Conservation (phyloP, 106 monocot genomes). For the Dioscorea alata region DNA sequence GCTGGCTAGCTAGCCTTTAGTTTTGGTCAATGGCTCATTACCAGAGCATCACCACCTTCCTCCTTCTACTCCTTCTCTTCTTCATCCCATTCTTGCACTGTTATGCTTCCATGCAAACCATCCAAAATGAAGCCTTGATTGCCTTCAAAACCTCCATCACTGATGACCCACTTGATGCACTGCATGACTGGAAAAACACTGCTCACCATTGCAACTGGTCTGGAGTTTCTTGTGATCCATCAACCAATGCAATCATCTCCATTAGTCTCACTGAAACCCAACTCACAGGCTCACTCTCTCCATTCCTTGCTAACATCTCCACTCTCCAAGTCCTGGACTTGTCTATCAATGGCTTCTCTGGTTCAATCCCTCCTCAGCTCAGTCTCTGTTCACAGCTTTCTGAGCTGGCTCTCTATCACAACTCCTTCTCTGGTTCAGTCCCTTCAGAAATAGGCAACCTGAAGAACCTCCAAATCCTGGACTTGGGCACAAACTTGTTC, state of each 20-base stretch:
- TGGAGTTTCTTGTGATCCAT: slow-evolving; percentile 56
- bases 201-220: slow-evolving; percentile 64
- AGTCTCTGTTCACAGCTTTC: slow-evolving; percentile 37
- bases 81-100: background rate
- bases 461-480: slow-evolving; percentile 39
- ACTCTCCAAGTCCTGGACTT: slow-evolving; percentile 58
- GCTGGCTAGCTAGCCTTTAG: background rate
- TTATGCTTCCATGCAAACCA: background rate
- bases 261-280: slow-evolving; percentile 23
- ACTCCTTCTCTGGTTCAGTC: slow-evolving; percentile 47
- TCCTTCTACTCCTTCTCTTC: background rate
- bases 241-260: slow-evolving; percentile 29
- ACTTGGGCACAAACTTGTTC: slow-evolving; percentile 45
- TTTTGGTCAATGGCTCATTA: background rate
- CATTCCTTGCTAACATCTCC: slow-evolving; percentile 61
- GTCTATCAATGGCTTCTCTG: slow-evolving; percentile 42
- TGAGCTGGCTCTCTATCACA: slow-evolving; percentile 28
- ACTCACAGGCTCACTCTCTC: slow-evolving; percentile 49
- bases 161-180: slow-evolving; percentile 19
- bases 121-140: slow-evolving; percentile 16
- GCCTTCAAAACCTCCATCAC: slow-evolving; percentile 25
- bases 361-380: slow-evolving; percentile 55
- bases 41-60: background rate
- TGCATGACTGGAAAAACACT: slow-evolving; percentile 27
- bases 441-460: slow-evolving; percentile 50